A percentile compares a stretch with the other conserved stretches of the same genome.
phyloP scores from a whole-genome alignment of 1,284 basidiomycete species.

The Volvariella surrecta region DNA sequence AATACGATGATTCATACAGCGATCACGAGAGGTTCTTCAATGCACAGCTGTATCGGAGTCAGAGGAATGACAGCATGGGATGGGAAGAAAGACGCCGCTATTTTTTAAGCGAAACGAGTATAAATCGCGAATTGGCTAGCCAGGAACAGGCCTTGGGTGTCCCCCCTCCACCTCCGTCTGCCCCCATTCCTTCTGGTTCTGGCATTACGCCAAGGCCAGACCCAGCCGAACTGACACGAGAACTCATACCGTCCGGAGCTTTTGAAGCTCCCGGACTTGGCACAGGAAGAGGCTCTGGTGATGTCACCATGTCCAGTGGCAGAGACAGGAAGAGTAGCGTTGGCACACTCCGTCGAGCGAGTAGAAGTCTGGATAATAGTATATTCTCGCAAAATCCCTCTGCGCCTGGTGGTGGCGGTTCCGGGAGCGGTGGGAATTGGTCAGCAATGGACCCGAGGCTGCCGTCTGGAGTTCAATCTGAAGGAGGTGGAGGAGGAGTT shows the following conservation, averaged over 20 bases:
- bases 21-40: too few relatives aligned
- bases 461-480: conserved; percentile 23
- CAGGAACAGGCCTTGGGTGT: conserved; percentile 36
- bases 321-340: conserved; percentile 41
- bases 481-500: conserved; percentile 13
- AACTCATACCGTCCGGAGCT: conserved; percentile 11
- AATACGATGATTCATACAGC: background rate
- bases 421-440: conserved; percentile 44
- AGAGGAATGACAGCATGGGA: too few relatives aligned
- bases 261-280: conserved; percentile 11
- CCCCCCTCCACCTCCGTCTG: conserved; percentile 8
- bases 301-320: conserved; percentile 23
- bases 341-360: conserved; percentile 42
- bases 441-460: conserved; percentile 12
- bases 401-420: conserved; percentile 27
- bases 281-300: conserved; percentile 21
- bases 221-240: conserved; percentile 19
- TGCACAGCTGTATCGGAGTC: too few relatives aligned
- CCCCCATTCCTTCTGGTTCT: too few relatives aligned
- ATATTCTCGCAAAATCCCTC: conserved; percentile 12
- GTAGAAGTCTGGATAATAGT: conserved; percentile 41
- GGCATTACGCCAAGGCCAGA: too few relatives aligned
- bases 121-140: conserved; percentile 31
- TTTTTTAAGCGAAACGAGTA: conserved; percentile 4
- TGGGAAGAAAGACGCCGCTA: too few relatives aligned